Evolutionary conservation across 139 green algal genomes (phyloP), one percentile per base, ranked within the genome.

Genomic region (Diplosphaera chodatii): DNA sequence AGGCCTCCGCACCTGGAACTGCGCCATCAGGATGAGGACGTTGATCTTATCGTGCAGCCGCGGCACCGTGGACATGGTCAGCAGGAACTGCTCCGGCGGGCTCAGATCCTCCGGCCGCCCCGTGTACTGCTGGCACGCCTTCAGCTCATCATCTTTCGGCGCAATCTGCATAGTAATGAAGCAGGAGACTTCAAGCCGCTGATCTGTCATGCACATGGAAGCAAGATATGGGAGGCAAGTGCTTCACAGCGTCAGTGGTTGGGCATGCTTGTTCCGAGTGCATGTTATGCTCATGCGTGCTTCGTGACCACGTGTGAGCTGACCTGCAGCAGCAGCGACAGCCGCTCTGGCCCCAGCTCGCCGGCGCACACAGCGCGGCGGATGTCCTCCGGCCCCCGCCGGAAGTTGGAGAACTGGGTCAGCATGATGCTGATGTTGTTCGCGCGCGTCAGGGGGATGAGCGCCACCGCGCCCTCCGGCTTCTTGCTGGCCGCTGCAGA

Each of bases 391-490:
- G 75, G 56, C 31, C 69, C 64, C 3, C 59, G n/a, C 55, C 37
- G 34, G 55, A 76, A 76, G 64, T 56, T 37, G 20, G 63, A 55
- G 64, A 79, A 79, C 72, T 90, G 85, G 22, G 78, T 91, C 21
- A 93, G 79, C 84, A 92, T 92, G 77, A 92, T 93, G 56, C 59
- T 65, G 32, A 92, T 75, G 71, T 92, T 92, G 82, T 92, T 92
- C 72, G 87, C 87, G 0, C 87, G 72, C 8, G 84, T 55, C 23
- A 92, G 59, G 0, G 68, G 71, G 13, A 92, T 72, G 18, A 92
- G 37, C 32, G 77, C 70, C 22, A 87, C 40, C 22, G 21, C 37
- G 63, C 56, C 63, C 63, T 13, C 72, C 67, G 18, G 30, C 66
- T 67, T 64, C 34, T 59, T 8, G 30, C 21, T 74, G 4, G 55